Conservation (phyloP, 805 yeast genomes). For the Saccharomycopsis selenospora region DNA sequence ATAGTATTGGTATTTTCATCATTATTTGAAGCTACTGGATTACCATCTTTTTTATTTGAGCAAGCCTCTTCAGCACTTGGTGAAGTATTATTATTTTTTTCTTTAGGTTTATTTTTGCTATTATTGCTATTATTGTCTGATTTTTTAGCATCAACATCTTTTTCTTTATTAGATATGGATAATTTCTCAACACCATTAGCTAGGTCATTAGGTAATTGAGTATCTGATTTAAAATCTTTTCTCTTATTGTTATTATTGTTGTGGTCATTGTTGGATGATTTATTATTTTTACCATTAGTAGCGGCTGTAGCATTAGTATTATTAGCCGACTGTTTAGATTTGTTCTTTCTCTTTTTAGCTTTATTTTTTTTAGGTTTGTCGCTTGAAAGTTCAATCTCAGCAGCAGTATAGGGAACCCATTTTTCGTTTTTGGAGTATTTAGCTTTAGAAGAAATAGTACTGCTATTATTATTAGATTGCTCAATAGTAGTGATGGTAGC, state of each 20-base stretch:
- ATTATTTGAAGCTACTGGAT: too few species aligned
- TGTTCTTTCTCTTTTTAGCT: background rate
- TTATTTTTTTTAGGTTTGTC: slow-evolving; percentile 7
- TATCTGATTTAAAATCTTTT: too few species aligned
- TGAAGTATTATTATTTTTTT: too few species aligned
- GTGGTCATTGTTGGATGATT: background rate
- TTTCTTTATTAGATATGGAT: too few species aligned
- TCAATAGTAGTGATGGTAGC: background rate
- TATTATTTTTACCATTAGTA: background rate
- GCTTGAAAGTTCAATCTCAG: slow-evolving; percentile 17
- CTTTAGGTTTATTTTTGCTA: too few species aligned
- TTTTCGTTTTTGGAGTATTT: slow-evolving; percentile 14
- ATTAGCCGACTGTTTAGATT: background rate
- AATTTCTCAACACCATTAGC: too few species aligned
- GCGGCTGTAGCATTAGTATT: background rate
- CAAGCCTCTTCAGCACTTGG: too few species aligned
- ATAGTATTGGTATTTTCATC: too few species aligned
- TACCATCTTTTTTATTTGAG: too few species aligned
- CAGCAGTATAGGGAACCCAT: slow-evolving; percentile 21
- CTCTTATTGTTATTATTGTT: background rate
- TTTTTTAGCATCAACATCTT: background rate
- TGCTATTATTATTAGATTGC: background rate
- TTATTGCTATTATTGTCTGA: too few species aligned
- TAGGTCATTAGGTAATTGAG: too few species aligned
- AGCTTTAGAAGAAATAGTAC: background rate